Percentiles rank a stretch among this genome's conserved stretches.
Conservation (phyloP, 106 monocot species). For the Cymbidium sinense region DNA sequence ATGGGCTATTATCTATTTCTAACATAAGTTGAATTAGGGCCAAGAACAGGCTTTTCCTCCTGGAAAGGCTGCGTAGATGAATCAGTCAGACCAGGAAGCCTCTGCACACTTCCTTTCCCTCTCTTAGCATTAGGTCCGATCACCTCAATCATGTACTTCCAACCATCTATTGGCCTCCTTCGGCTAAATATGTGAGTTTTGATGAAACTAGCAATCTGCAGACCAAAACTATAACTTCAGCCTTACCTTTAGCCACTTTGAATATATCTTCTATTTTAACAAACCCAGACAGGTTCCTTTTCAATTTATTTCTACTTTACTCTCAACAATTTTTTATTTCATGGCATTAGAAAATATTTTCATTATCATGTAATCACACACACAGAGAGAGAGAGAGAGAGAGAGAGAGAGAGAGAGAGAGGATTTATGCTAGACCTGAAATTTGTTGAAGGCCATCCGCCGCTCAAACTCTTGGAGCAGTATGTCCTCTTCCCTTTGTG, state of each 20-base stretch:
- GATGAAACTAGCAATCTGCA: constrained; percentile 95
- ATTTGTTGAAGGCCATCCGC: constrained; percentile 91
- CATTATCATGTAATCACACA: neutral
- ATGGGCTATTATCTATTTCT: constrained; percentile 7
- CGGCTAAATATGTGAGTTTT: constrained; percentile 94
- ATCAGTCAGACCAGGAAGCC: constrained; percentile 66
- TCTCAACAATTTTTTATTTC: neutral
- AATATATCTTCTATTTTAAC: too few species aligned
- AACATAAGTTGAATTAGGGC: constrained; percentile 21
- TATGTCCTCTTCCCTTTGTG: constrained; percentile 90
- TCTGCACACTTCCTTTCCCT: constrained; percentile 79
- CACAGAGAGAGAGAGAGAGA: too few species aligned
- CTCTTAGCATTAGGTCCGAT: constrained; percentile 88
- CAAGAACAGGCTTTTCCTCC: constrained; percentile 44
- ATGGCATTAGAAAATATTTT: neutral
- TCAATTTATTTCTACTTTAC: too few species aligned
- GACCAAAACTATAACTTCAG: neutral
- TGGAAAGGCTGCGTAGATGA: constrained; percentile 65
- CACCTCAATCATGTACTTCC: constrained; percentile 99
- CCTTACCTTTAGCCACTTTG: too few species aligned
- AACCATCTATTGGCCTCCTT: constrained; percentile 86
- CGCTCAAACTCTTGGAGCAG: constrained; percentile 97
- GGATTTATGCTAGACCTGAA: constrained; percentile 44
- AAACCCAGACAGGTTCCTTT: neutral
- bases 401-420: neutral